Base-by-base conservation (phyloP, 179 eudicot genomes). In the Drosera spatulata region DNA sequence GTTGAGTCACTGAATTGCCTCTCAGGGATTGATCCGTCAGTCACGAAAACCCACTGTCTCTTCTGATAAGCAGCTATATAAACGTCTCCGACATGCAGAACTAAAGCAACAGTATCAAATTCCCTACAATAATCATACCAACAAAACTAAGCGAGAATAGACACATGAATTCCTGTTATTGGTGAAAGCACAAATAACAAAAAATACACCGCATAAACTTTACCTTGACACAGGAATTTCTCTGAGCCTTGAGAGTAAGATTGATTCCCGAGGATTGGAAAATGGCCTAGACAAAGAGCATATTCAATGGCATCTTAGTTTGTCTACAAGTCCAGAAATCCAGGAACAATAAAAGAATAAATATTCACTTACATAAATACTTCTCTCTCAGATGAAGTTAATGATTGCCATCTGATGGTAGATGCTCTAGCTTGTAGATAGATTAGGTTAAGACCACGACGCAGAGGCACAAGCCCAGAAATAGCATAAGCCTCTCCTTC, bases 1-100 rank as follows among this genome's bases (percentile, higher is more conserved):
- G 71, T 50, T 55, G 76, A 64, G 62, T 62, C 79, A 14, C 68
- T 68, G 8, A 71, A 53, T 63, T 66, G 67, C 63, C 57, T 67
- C 61, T 69, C 63, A 39, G 69, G 60, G 54, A 68, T 50, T 50
- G 95, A 82, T 65, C 93, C 88, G 69, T 91, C 96, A 22, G 98
- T 79, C 59, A 86, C 91, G 78, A 91, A 91, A 66, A 84, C 85
- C 98, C 98, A 88, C 69, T 88, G 98, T 66, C 65, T 85, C 71
- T 76, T 82, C 60, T 82, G 98, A 62, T 67, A 69, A 67, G 81
- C 76, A 67, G 66, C 73, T 51, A 66, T 61, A 66, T 80, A 75
- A 56, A 79, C 91, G 56, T 71, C 81, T 39, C 98, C 96, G 76
- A 88, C 96, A 48, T 81, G 80, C 9, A 91, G 56, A 64, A 91